Conservation (phyloP, 768 basidiomycete species). For the Boletus sensibilis region DNA sequence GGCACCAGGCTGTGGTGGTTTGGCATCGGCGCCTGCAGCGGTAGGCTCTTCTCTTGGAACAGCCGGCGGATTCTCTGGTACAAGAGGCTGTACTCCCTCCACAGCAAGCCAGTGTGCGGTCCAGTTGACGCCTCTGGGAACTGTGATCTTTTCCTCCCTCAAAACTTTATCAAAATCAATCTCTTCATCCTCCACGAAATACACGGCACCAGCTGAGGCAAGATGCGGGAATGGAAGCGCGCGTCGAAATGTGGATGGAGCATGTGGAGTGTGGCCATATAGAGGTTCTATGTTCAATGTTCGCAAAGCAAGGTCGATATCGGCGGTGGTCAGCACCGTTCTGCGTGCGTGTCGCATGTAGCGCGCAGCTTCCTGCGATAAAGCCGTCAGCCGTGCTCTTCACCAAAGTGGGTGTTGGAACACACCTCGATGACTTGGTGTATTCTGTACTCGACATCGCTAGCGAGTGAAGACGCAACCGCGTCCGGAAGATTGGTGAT, state of each 20-base stretch:
- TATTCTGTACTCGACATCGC: conserved; percentile 95
- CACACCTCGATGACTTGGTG: conserved; percentile 91
- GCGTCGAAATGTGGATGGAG: conserved; percentile 40
- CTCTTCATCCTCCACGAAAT: conserved; percentile 95
- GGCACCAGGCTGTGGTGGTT: conserved; percentile 30
- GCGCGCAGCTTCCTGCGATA: conserved; percentile 78
- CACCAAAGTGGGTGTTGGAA: neutral
- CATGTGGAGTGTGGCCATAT: conserved; percentile 54
- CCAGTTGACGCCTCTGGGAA: conserved; percentile 83
- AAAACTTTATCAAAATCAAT: conserved; percentile 93
- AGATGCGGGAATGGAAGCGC: conserved; percentile 46
- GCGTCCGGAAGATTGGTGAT: conserved; percentile 72
- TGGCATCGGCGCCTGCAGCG: conserved; percentile 26
- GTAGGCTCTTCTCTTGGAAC: conserved; percentile 55
- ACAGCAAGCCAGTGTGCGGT: conserved; percentile 98
- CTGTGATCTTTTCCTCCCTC: conserved; percentile 77
- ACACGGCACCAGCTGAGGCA: conserved; percentile 65
- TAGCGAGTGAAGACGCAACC: conserved; percentile 83
- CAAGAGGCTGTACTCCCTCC: conserved; percentile 95
- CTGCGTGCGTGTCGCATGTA: conserved; percentile 95
- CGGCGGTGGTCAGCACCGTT: conserved; percentile 84
- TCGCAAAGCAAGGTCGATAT: conserved; percentile 91
- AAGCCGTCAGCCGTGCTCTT: neutral
- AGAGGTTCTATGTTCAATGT: conserved; percentile 96
- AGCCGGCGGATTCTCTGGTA: conserved; percentile 92